These are phyloP conservation scores for Botryosphaeria dothidea DNA, from an alignment of 2,329 filamentous ascomycete species.

Conservation along the genomic window DNA sequence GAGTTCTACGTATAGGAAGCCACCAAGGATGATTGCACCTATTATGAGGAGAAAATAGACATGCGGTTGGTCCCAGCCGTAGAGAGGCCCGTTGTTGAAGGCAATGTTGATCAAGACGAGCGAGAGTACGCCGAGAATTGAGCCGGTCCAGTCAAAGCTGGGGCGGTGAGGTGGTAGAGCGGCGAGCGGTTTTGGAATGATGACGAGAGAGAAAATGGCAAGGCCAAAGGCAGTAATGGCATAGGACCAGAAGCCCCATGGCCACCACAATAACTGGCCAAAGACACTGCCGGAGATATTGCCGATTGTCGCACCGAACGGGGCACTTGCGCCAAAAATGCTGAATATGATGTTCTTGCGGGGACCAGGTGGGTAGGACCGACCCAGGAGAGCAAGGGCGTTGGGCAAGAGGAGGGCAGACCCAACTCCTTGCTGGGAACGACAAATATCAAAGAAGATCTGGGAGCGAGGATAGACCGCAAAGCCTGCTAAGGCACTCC, in stretches of 20 bases:
- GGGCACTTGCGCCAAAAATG: conserved; percentile 39
- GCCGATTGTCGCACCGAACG: conserved; percentile 37
- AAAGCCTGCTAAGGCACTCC: conserved; percentile 43
- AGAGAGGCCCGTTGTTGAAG: conserved; percentile 32
- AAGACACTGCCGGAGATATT: conserved; percentile 36
- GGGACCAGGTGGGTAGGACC: conserved; percentile 34
- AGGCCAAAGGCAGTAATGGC: conserved; percentile 24
- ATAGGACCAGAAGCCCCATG: conserved; percentile 32
- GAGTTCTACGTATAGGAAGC: conserved; percentile 31
- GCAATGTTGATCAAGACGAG: conserved; percentile 33
- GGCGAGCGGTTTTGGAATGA: conserved; percentile 24
- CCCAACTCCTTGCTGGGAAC: conserved; percentile 44
- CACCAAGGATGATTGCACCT: conserved; percentile 27
- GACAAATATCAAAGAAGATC: conserved; percentile 35
- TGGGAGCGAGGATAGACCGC: conserved; percentile 35
- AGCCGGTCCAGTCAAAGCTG: conserved; percentile 31
- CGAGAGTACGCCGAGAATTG: conserved; percentile 26
- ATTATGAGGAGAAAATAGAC: conserved; percentile 33
- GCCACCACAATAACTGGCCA: conserved; percentile 35
- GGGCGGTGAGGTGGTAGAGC: conserved; percentile 22
- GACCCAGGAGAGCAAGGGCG: conserved; percentile 38
- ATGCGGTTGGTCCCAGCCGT: conserved; percentile 29
- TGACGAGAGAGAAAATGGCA: conserved; percentile 19
- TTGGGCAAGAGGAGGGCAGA: conserved; percentile 40
- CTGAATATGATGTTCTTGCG: conserved; percentile 43